These are phyloP conservation scores for Psilocybe sp. DNA, from an alignment of 768 basidiomycete species.

Conservation along the genomic window DNA sequence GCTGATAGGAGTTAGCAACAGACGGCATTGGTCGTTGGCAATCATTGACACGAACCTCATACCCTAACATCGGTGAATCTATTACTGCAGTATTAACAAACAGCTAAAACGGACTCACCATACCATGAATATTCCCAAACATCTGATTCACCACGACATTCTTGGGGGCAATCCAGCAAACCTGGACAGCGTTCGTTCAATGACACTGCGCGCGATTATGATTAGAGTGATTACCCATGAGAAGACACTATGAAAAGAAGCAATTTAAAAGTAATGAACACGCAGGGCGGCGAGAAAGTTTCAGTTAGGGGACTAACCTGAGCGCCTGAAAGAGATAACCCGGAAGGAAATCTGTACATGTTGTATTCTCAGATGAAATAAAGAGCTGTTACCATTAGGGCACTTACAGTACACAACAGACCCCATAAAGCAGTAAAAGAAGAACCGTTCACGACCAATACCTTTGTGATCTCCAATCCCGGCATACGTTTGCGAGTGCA, in stretches of 20 bases:
- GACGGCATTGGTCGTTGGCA: no score
- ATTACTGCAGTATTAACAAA: no score
- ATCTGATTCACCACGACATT: slow-evolving; percentile 70
- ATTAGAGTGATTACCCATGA: no score
- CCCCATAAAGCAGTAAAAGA: slow-evolving; percentile 57
- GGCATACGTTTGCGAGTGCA: slow-evolving; percentile 69
- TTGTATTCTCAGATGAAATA: no score
- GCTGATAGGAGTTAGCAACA: slow-evolving; percentile 44
- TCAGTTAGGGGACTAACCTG: slow-evolving; percentile 47
- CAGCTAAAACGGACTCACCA: slow-evolving; percentile 30
- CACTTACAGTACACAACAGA: slow-evolving; percentile 51
- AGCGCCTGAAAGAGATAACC: slow-evolving; percentile 72
- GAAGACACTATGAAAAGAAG: no score
- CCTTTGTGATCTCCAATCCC: slow-evolving; percentile 65
- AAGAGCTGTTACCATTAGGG: no score
- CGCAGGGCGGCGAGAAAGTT: no score
- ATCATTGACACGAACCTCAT: no score
- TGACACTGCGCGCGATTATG: no score
- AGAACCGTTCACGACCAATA: slow-evolving; percentile 75
- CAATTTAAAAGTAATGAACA: no score
- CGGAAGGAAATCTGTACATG: slow-evolving; percentile 45
- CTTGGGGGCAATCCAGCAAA: slow-evolving; percentile 65
- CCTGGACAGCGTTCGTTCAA: slow-evolving; percentile 19
- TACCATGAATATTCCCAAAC: slow-evolving; percentile 61
- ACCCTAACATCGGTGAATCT: no score